Evolutionary conservation across 768 basidiomycete genomes (phyloP).

Genomic region (Daedaleopsis sinensis): DNA sequence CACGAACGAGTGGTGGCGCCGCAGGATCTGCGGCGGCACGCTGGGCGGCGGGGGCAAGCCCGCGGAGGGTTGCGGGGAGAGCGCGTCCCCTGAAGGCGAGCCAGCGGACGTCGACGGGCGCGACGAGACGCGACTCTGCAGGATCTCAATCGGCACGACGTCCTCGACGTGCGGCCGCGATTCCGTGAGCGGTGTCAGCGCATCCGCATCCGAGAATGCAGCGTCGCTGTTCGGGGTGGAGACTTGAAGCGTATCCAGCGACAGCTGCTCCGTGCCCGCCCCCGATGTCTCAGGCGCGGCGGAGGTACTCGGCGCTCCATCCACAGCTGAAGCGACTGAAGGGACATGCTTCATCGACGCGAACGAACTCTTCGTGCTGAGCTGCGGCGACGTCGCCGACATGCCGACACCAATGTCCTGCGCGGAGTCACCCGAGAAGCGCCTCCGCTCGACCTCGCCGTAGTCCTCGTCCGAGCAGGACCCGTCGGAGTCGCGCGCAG

Average conservation of each 20-base stretch:
- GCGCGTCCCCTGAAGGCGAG: constrained; percentile 25
- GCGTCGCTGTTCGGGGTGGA: constrained; percentile 24
- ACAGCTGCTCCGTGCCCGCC: constrained; percentile 20
- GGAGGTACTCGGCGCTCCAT: not conserved
- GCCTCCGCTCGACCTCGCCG: constrained; percentile 25
- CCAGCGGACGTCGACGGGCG: constrained; percentile 39
- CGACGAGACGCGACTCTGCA: constrained; percentile 57
- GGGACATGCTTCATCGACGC: constrained; percentile 12
- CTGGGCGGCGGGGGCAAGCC: constrained; percentile 8
- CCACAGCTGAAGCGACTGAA: not conserved
- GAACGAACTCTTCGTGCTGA: constrained; percentile 14
- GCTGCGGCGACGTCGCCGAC: constrained; percentile 15
- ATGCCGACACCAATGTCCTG: constrained; percentile 7
- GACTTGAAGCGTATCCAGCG: constrained; percentile 20
- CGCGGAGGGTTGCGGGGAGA: constrained; percentile 8
- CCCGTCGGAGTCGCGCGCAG: constrained; percentile 34
- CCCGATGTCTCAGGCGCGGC: constrained; percentile 15
- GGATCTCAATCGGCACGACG: constrained; percentile 66
- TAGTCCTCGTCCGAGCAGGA: constrained; percentile 42
- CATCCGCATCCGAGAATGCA: constrained; percentile 21
- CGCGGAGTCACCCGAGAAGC: constrained; percentile 12
- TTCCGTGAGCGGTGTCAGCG: constrained; percentile 32
- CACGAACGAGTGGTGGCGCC: constrained; percentile 73
- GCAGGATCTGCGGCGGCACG: constrained; percentile 22
- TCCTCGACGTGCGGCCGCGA: constrained; percentile 60